Evolutionary conservation across 2,329 filamentous ascomycete species (phyloP), one percentile per base, ranked within the genome.

Genomic region (Cladophialophora exuberans): DNA sequence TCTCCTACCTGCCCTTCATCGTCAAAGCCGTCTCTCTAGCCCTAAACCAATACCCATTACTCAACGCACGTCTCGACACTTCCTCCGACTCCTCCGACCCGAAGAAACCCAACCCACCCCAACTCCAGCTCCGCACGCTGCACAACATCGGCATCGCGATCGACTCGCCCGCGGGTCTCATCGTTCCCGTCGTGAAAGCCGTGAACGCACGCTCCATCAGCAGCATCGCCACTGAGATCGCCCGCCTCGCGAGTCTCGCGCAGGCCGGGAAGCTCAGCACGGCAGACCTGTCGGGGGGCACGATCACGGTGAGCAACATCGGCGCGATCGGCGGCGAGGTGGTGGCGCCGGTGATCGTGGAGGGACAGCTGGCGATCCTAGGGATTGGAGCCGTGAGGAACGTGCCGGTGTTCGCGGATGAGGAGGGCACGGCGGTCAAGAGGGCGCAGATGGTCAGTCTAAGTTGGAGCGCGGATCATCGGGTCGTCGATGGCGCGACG

Each of bases 61-160:
- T 99, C 59, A 99, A 99, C 70, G 85, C 92, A 3, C 84, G 89
- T 55, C 83, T 99, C 20, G 90, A 97, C n/a, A n/a, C n/a, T n/a
- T n/a, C n/a, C n/a, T 64, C 69, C 72, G 20, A 79, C 76, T 1
- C 73, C n/a, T n/a, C 72, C 39, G 77, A 80, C 56, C 76, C 79
- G 6, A 75, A 76, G 50, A 93, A 89, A 66, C 91, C n/a, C n/a
- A n/a, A n/a, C n/a, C n/a, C n/a, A n/a, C n/a, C 93, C 0, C 81
- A 82, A 28, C 79, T 99, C 3, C 77, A 92, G 52, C 84, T 90
- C 76, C 88, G 92, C 53, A 83, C 84, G 49, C 86, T 89, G 67
- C 94, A 99, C 79, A 96, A 99, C 73, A 93, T 99, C 59, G 94
- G 94, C 57, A 81, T 99, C 28, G 94, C 94, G 54, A 94, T 99